These are phyloP conservation scores for Globisporangium barbulae DNA, from an alignment of 352 stramenopile genomes.

Conservation along the genomic window DNA sequence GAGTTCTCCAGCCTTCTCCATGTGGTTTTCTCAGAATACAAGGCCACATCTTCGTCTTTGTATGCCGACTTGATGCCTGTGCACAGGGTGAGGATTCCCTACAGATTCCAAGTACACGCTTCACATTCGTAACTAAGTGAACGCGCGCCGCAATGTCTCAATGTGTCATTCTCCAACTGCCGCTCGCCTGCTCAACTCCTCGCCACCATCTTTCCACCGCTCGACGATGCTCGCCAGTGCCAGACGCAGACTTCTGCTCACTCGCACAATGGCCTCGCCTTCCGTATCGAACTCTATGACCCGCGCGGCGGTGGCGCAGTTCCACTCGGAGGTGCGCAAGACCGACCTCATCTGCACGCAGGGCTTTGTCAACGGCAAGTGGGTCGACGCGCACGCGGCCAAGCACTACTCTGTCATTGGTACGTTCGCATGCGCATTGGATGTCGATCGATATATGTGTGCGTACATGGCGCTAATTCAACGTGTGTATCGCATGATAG, in stretches of 20 bases:
- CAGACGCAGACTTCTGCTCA: constrained; percentile 9
- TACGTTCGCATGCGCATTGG: constrained; percentile 18
- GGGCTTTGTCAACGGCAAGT: constrained; percentile 77
- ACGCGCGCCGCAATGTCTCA: no score
- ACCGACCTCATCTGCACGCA: constrained; percentile 68
- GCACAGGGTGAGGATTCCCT: no score
- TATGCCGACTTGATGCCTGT: no score
- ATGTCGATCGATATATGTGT: neutral
- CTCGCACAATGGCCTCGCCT: constrained; percentile 4
- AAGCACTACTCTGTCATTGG: constrained; percentile 61
- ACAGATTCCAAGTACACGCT: no score
- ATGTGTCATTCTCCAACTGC: constrained; percentile 34
- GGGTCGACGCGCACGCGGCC: constrained; percentile 57
- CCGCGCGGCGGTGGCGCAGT: constrained; percentile 9
- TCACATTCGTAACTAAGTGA: constrained; percentile 1
- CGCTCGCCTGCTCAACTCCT: constrained; percentile 8
- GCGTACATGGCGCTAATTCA: neutral
- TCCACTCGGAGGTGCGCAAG: constrained; percentile 60
- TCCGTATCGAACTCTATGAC: constrained; percentile 9
- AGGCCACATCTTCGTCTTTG: no score
- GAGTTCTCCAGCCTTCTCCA: no score
- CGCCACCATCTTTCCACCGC: neutral
- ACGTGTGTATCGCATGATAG: constrained; percentile 17
- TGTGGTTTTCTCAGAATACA: no score
- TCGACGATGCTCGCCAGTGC: constrained; percentile 15